Base-by-base conservation (phyloP, 169 alveolate species). In the Eimeria acervulina region DNA sequence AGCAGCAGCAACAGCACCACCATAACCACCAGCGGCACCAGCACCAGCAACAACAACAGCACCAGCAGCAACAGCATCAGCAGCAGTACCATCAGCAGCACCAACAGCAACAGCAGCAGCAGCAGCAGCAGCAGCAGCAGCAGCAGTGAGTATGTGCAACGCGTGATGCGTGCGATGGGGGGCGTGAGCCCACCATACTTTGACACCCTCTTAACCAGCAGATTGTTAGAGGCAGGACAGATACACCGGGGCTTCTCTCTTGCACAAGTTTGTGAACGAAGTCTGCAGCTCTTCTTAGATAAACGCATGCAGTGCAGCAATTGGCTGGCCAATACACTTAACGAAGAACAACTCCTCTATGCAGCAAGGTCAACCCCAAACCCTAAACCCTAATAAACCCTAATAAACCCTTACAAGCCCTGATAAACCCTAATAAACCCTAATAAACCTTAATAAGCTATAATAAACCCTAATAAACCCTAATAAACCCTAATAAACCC, bases 241-340 rank as follows among this genome's bases (percentile, higher is more conserved):
- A 76, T 91, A 21, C 96, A 95, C 59, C 84, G 92, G 90, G 98
- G 99, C 36, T 98, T 97, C 94, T 95, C 97, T 63, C 95, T 98
- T 51, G 96, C 90, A 40, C 98, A 97, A 40, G 98, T 98, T 10
- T 97, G 97, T 4, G 99, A 98, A 88, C 93, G 98, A 52, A 96
- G 96, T 87, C 96, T 97, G 52, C 97, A 97, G 63, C 95, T 98
- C 7, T 95, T 92, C 47, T 81, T 98, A 94, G 98, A 98, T 93
- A 98, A 98, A 78, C 97, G 97, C 40, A 98, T 97, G 96, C 99
- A 98, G 72, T 95, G 89, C 88, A 97, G 98, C 55, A 98, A 97
- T 94, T 98, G 99, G 99, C 94, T 96, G 38, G 76, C 87, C 66
- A 95, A 95, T 36, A 96, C 90, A 42, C 96, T 98, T 52, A 95